Evolutionary conservation across 805 yeast genomes (phyloP), one percentile per base, ranked within the genome.

Genomic region (Wickerhamomyces sydowiorum): DNA sequence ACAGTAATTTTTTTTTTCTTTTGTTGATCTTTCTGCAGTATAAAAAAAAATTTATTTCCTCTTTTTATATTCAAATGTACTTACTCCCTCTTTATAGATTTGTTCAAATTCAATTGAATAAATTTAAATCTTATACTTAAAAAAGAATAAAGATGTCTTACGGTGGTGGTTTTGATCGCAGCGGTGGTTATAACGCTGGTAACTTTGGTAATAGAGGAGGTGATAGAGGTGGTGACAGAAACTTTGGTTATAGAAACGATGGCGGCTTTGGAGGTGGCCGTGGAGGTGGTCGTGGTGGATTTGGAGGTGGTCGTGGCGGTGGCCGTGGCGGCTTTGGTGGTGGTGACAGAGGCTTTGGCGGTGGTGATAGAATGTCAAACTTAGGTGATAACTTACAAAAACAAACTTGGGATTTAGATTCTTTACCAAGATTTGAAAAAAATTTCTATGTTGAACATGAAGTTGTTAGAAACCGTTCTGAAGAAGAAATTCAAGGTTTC

Each of bases 401-500:
- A 50, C 97, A 90, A 56, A 78, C 84, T 49, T 93, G 93, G 87
- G 93, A 86, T 64, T 52, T 77, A 41, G 82, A 76, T 46, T 64
- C 78, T 32, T 70, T 93, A 60, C 95, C 96, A 56, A 80, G 80
- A 60, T 93, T 93, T 61, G 96, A 90, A 68, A 93, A 93, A 73
- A 88, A 93, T 67, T 93, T 93, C 62, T 93, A 93, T 72, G 72
- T 73, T 49, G 99, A 93, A 72, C 82, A 84, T 61, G 86, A 86
- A 45, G 66, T 65, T 41, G 98, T 93, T 48, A 66, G 86, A 46
- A 71, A 67, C 36, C 86, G 97, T 67, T 61, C 85, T 35, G 89
- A 82, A 2, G 73, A 64, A 29, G 97, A 91, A 45, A 75, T 93
- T 52, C 65, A 60, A 22, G 73, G 69, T 36, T 93, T 90, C 74